A percentile compares a stretch with the other conserved stretches of the same genome.
Conservation (phyloP, 345 rosid species). For the Hibiscus tridactylites region DNA sequence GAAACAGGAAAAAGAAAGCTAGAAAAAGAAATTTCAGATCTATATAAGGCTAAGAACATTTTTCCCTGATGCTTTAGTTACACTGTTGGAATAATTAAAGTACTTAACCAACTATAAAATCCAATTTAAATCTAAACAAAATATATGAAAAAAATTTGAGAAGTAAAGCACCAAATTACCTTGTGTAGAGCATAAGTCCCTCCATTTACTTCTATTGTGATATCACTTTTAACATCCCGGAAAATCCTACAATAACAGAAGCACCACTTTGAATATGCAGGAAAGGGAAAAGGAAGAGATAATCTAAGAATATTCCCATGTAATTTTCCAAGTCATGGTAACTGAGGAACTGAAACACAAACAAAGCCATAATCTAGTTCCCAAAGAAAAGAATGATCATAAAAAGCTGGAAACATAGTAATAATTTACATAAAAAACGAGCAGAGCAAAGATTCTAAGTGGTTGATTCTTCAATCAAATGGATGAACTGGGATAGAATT, state of each 20-base stretch:
- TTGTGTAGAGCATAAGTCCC: constrained; percentile 73
- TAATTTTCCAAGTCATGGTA: background rate
- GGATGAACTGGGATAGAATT: background rate
- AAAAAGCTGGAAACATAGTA: background rate
- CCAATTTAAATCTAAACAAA: background rate
- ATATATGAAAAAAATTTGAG: background rate
- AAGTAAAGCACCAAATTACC: constrained; percentile 34
- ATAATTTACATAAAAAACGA: background rate
- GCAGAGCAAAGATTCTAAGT: background rate
- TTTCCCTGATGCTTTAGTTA: background rate
- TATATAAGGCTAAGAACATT: background rate
- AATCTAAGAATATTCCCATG: background rate
- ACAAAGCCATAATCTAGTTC: background rate
- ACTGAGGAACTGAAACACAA: constrained; percentile 1
- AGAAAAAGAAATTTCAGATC: background rate
- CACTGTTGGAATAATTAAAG: background rate
- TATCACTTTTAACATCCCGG: constrained; percentile 88
- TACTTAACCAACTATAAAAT: background rate
- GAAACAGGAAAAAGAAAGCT: background rate
- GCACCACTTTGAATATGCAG: background rate
- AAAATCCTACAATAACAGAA: constrained; percentile 60
- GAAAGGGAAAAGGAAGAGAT: background rate
- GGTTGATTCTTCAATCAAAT: background rate
- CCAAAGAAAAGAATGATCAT: background rate
- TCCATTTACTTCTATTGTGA: constrained; percentile 72